A percentile compares a stretch with the other conserved stretches of the same genome.
Conservation (phyloP, 2,329 filamentous ascomycete species). For the Ascochyta fabae region DNA sequence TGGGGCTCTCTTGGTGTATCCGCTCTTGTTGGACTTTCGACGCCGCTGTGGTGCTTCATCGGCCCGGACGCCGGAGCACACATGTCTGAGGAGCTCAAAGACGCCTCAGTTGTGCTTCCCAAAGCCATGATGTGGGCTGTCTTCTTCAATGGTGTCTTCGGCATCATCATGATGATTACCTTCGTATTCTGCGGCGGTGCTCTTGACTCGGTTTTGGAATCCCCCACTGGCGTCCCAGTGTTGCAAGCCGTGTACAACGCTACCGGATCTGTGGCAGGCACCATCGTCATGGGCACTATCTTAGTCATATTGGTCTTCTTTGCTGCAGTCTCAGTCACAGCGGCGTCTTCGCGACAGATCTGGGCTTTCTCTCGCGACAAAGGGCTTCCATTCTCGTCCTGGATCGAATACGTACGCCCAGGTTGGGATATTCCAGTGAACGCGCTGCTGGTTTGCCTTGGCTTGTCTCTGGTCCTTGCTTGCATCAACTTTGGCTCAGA, state of each 20-base stretch:
- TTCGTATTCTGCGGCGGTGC: slow-evolving; percentile 49
- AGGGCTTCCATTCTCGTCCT: slow-evolving; percentile 32
- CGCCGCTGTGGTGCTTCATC: slow-evolving; percentile 43
- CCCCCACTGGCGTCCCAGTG: slow-evolving; percentile 26
- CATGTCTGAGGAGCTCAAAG: slow-evolving; percentile 44
- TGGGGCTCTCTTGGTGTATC: slow-evolving; percentile 53
- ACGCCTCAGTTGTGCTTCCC: slow-evolving; percentile 40
- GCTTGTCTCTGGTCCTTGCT: slow-evolving; percentile 46
- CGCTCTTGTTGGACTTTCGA: slow-evolving; percentile 47
- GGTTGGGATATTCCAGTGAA: slow-evolving; percentile 42
- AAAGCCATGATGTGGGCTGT: slow-evolving; percentile 49
- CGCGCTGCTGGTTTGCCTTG: slow-evolving; percentile 43
- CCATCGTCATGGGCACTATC: slow-evolving; percentile 34
- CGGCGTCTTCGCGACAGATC: slow-evolving; percentile 37
- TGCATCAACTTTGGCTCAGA: slow-evolving; percentile 53
- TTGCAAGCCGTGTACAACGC: slow-evolving; percentile 36
- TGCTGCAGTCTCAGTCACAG: slow-evolving; percentile 44
- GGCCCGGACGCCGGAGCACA: slow-evolving; percentile 48
- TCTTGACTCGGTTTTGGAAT: slow-evolving; percentile 20
- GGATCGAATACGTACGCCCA: slow-evolving; percentile 30
- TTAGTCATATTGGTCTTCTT: slow-evolving; percentile 34
- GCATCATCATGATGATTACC: slow-evolving; percentile 43
- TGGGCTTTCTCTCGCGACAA: slow-evolving; percentile 32
- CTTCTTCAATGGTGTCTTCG: slow-evolving; percentile 46
- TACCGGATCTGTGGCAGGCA: slow-evolving; percentile 30